These are phyloP conservation scores for Picochlorum costavermella DNA, from an alignment of 139 green algal genomes.

Conservation along the genomic window DNA sequence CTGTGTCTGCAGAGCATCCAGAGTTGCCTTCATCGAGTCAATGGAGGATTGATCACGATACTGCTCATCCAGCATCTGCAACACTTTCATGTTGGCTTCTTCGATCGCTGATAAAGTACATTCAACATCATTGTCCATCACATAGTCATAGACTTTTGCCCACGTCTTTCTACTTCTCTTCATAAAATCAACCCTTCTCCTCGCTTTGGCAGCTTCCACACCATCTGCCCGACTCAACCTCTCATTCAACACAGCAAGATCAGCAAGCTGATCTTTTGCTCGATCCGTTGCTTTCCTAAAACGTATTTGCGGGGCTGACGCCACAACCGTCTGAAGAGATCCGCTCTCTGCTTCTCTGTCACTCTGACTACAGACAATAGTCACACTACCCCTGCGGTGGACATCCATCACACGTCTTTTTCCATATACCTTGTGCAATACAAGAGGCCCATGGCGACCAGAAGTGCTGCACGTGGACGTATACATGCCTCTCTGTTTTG, in stretches of 20 bases:
- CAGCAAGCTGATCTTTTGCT: slow-evolving; percentile 53
- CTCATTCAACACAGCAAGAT: slow-evolving; percentile 69
- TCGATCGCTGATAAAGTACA: slow-evolving; percentile 70
- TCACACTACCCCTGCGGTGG: not conserved
- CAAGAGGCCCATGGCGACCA: no score
- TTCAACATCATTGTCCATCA: slow-evolving; percentile 54
- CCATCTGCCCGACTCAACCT: slow-evolving; percentile 29
- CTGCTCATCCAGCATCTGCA: slow-evolving; percentile 48
- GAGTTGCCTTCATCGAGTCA: slow-evolving; percentile 38
- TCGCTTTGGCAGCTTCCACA: slow-evolving; percentile 14
- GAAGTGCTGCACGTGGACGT: no score
- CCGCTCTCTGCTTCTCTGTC: not conserved
- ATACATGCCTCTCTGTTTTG: no score
- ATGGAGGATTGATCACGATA: slow-evolving; percentile 42
- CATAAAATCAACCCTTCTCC: slow-evolving; percentile 59
- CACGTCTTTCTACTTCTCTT: slow-evolving; percentile 53
- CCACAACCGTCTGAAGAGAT: slow-evolving; percentile 28
- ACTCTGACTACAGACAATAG: not conserved
- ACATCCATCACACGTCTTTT: no score
- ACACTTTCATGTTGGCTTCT: slow-evolving; percentile 60
- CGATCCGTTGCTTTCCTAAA: slow-evolving; percentile 35
- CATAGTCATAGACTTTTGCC: slow-evolving; percentile 67
- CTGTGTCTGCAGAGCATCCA: slow-evolving; percentile 50
- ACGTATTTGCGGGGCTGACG: slow-evolving; percentile 48
- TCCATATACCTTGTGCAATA: no score